Evolutionary conservation across 129 eudicot genomes (phyloP).

Genomic region (Chrysanthemum lavandulifolium): DNA sequence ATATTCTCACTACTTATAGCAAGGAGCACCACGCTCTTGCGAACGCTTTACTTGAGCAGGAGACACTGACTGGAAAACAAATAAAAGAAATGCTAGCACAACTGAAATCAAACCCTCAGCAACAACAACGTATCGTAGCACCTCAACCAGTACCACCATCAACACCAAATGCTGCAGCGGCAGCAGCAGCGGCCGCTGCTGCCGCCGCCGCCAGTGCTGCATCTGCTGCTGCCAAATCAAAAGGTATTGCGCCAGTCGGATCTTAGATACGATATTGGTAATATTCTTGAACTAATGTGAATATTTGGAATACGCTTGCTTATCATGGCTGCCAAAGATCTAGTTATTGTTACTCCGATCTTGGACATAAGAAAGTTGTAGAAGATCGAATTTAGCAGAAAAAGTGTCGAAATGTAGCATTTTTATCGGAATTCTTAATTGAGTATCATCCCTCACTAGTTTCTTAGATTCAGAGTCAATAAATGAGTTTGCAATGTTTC

Average conservation of each 20-base stretch:
- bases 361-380: constrained; percentile 22
- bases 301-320: constrained; percentile 20
- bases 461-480: constrained; percentile 11
- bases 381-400: constrained; percentile 15
- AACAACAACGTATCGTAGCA: constrained; percentile 31
- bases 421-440: constrained; percentile 6
- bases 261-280: constrained; percentile 45
- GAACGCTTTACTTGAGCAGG: constrained; percentile 76
- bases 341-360: constrained; percentile 3
- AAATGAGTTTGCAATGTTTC: constrained; percentile 10
- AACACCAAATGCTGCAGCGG: constrained; percentile 47
- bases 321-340: background rate
- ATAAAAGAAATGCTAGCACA: constrained; percentile 64
- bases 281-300: constrained; percentile 28
- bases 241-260: constrained; percentile 84
- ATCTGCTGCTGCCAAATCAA: constrained; percentile 69
- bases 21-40: constrained; percentile 87
- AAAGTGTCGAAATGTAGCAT: constrained; percentile 19
- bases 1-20: constrained; percentile 52
- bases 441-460: constrained; percentile 8
- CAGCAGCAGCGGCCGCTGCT: constrained; percentile 49
- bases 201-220: constrained; percentile 56
- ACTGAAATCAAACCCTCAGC: constrained; percentile 41
- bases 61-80: constrained; percentile 77
- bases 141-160: constrained; percentile 47